A percentile compares a stretch with the other conserved stretches of the same genome.
Evolutionary conservation across 495 filamentous ascomycete genomes (phyloP).

Genomic region (Rhypophila decipiens): DNA sequence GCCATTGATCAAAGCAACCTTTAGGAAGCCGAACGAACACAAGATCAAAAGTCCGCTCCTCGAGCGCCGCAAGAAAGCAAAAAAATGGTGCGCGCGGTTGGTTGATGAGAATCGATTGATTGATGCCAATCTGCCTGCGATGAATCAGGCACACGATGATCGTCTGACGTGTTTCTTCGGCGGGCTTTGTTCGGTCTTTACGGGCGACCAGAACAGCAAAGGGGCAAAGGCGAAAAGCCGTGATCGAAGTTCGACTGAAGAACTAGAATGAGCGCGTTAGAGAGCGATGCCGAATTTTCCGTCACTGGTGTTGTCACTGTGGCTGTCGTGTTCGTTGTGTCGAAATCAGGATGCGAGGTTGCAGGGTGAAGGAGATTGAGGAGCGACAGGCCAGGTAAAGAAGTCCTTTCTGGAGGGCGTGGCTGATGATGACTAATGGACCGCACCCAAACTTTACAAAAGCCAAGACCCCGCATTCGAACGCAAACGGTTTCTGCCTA

Average conservation of each 20-base stretch:
- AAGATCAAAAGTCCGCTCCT: constrained; percentile 10
- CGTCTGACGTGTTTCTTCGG: not conserved
- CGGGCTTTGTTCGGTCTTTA: not conserved
- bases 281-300: not conserved
- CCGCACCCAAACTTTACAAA: not conserved
- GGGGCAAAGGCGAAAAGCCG: too few species aligned
- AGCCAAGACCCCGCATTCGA: not conserved
- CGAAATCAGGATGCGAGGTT: not conserved
- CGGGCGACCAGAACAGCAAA: too few species aligned
- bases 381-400: not conserved
- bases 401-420: not conserved
- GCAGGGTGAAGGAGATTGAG: not conserved
- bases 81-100: not conserved
- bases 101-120: not conserved
- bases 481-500: not conserved
- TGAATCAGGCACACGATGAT: not conserved
- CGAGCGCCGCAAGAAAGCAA: not conserved
- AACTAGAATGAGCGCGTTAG: not conserved
- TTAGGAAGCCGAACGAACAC: constrained; percentile 9
- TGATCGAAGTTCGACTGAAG: not conserved
- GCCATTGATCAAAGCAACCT: constrained; percentile 21
- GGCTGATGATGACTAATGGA: not conserved
- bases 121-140: not conserved
- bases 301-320: not conserved
- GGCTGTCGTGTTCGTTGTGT: not conserved